Evolutionary conservation across 768 basidiomycete species (phyloP).

Genomic region (Pulveroboletus sp.): DNA sequence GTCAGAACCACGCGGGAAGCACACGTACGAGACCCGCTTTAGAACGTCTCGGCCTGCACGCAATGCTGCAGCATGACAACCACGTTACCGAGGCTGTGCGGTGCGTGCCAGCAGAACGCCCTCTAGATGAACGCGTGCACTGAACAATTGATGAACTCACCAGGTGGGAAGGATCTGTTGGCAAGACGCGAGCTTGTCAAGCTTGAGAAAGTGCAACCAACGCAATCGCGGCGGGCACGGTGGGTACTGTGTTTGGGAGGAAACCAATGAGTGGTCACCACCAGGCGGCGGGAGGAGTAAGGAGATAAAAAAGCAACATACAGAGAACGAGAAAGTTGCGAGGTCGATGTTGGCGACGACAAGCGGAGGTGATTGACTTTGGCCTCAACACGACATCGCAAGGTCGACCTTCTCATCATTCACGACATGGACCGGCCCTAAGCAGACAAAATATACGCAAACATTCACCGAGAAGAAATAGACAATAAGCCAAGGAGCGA

Average conservation of each 20-base stretch:
- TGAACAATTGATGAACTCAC: conserved; percentile 17
- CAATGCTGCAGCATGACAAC: conserved; percentile 30
- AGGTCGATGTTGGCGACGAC: conserved; percentile 29
- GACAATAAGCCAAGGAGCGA: too few species aligned
- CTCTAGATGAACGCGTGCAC: conserved; percentile 4
- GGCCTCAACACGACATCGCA: conserved; percentile 27
- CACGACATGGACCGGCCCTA: conserved; percentile 32
- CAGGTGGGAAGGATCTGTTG: conserved; percentile 11
- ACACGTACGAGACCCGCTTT: conserved; percentile 25
- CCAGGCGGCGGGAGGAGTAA: neutral
- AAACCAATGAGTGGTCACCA: conserved; percentile 19
- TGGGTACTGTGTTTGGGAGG: conserved; percentile 19
- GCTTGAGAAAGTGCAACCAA: conserved; percentile 18
- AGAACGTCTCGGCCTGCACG: conserved; percentile 10
- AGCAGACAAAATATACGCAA: conserved; percentile 31
- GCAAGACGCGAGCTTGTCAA: conserved; percentile 18
- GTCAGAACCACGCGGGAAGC: conserved; percentile 19
- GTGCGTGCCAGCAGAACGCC: conserved; percentile 8
- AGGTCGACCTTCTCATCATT: conserved; percentile 14
- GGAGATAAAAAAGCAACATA: conserved; percentile 13
- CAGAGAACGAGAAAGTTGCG: conserved; percentile 12
- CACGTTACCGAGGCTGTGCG: conserved; percentile 24
- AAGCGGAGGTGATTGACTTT: conserved; percentile 25
- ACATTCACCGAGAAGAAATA: neutral
- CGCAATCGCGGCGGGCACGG: conserved; percentile 27